Evolutionary conservation across 164 flowering plant genomes (phyloP).

Genomic region (Piper betle): DNA sequence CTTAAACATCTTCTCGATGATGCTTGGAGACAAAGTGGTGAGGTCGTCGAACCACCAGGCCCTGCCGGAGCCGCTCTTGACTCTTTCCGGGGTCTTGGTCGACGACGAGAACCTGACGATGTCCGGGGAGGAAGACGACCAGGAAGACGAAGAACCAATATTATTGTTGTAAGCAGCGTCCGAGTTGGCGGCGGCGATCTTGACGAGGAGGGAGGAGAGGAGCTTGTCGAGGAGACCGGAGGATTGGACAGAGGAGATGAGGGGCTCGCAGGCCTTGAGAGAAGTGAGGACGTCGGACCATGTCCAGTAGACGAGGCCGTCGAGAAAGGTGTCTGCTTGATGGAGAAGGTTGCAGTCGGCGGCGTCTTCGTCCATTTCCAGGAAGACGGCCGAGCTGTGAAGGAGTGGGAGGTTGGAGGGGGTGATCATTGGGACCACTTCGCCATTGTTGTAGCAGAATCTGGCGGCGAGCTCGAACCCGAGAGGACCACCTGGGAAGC

Average conservation of each 20-base stretch:
- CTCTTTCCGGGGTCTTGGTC: constrained; percentile 11
- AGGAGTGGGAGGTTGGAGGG: constrained; percentile 48
- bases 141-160: constrained; percentile 25
- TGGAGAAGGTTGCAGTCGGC: constrained; percentile 38
- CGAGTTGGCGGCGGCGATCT: constrained; percentile 55
- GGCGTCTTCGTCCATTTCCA: constrained; percentile 50
- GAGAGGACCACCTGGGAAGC: constrained; percentile 62
- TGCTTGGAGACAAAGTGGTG: constrained; percentile 36
- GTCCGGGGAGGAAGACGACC: constrained; percentile 54
- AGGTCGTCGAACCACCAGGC: constrained; percentile 83
- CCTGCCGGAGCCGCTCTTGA: constrained; percentile 11
- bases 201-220: constrained; percentile 33
- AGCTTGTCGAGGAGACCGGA: constrained; percentile 48
- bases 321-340: constrained; percentile 45
- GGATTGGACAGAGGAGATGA: constrained; percentile 39
- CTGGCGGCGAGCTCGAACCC: constrained; percentile 68
- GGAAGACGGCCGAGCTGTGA: constrained; percentile 47
- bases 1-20: constrained; percentile 31
- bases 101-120: constrained; percentile 22
- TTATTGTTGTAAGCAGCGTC: constrained; percentile 17
- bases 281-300: constrained; percentile 41
- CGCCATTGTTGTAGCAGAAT: constrained; percentile 64
- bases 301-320: constrained; percentile 53
- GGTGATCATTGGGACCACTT: constrained; percentile 24
- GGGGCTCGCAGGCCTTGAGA: constrained; percentile 39